Conservation (phyloP, 75 land plant genomes). For the Ceratopteris richardii region DNA sequence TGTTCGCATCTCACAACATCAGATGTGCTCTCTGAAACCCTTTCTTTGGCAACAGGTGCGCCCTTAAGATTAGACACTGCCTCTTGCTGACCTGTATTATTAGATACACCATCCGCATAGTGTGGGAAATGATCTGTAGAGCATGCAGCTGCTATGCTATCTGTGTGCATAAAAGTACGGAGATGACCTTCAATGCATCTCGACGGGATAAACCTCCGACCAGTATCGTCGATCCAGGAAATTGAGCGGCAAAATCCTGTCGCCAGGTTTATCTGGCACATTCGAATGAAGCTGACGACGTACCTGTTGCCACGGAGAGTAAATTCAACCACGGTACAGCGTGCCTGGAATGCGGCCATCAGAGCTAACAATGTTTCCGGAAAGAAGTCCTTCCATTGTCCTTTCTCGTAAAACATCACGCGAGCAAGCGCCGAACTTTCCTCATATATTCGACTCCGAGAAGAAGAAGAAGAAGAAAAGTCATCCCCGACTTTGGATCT, state of each 20-base stretch:
- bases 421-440: no score
- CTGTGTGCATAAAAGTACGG: not conserved
- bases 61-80: no score
- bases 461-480: no score
- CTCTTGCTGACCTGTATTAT: no score
- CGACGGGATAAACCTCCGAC: conserved; percentile 13
- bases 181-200: conserved; percentile 3
- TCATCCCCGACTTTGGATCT: no score
- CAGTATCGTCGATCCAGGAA: conserved; percentile 35
- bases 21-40: no score
- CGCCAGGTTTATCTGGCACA: conserved; percentile 27
- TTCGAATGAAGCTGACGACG: conserved; percentile 29
- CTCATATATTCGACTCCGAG: no score
- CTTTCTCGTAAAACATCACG: conserved; percentile 30
- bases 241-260: conserved; percentile 21
- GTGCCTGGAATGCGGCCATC: conserved; percentile 23
- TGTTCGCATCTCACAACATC: no score
- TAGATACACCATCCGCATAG: no score
- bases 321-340: conserved; percentile 34
- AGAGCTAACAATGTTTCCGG: conserved; percentile 12
- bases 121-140: no score
- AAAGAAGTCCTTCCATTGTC: conserved; percentile 36
- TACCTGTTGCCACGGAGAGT: conserved; percentile 11
- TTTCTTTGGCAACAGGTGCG: no score
- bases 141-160: no score